phyloP scores from a whole-genome alignment of 1,284 basidiomycete species.

The Melanopsichium pennsylvanicum region DNA sequence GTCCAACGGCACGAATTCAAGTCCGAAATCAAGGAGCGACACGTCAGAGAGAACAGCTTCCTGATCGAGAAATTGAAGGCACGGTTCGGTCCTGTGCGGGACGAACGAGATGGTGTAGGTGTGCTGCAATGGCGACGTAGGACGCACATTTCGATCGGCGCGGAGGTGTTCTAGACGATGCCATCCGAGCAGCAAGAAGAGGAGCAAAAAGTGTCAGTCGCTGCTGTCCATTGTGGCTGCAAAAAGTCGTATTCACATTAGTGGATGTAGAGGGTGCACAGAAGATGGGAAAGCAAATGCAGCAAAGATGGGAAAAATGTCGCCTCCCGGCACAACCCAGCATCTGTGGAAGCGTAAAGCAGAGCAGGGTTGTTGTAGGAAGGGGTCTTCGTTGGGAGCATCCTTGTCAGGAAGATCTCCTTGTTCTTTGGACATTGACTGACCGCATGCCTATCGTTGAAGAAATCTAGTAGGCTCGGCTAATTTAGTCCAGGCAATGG shows the following conservation, averaged over 20 bases:
- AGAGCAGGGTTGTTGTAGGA: conserved; percentile 47
- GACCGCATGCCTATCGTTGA: conserved; percentile 52
- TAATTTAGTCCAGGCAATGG: conserved; percentile 49
- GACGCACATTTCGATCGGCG: conserved; percentile 60
- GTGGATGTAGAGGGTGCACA: too few species aligned
- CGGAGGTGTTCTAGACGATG: conserved; percentile 77
- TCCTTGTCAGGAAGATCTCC: conserved; percentile 52
- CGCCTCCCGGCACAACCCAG: conserved; percentile 52
- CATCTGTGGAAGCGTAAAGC: conserved; percentile 39
- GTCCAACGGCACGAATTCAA: conserved; percentile 91
- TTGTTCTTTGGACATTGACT: conserved; percentile 59
- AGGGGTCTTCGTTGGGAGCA: conserved; percentile 50
- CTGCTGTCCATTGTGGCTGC: background rate
- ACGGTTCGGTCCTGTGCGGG: conserved; percentile 85
- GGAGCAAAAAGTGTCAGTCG: conserved; percentile 3
- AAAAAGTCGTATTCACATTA: too few species aligned
- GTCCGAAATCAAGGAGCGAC: conserved; percentile 74
- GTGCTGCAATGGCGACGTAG: conserved; percentile 70
- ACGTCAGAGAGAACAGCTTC: conserved; percentile 35
- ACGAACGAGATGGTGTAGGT: conserved; percentile 89
- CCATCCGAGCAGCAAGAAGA: background rate
- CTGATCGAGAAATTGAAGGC: conserved; percentile 54
- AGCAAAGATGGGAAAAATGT: conserved; percentile 21
- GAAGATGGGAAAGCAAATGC: too few species aligned
- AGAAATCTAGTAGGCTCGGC: conserved; percentile 47